Evolutionary conservation across 179 eudicot species (phyloP).

Genomic region (Corrigiola litoralis): DNA sequence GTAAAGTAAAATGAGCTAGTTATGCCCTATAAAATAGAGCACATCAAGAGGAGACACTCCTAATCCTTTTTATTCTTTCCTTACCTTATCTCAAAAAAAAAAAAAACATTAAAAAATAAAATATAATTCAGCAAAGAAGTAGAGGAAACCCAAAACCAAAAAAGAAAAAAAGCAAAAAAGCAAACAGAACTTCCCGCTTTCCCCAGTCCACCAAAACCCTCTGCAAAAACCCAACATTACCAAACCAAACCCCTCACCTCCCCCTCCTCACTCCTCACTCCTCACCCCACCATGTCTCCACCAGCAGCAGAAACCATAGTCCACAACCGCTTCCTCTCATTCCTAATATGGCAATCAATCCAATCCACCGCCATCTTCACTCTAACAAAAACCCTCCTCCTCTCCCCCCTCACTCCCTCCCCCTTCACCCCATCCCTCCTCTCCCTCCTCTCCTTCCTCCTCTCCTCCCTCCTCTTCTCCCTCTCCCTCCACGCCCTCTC

Average conservation of each 20-base stretch:
- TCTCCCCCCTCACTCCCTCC: conserved; percentile 35
- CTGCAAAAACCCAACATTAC: neutral
- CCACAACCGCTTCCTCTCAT: conserved; percentile 56
- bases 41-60: too few relatives aligned
- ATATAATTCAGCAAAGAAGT: too few relatives aligned
- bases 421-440: conserved; percentile 25
- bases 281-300: conserved; percentile 1
- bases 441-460: conserved; percentile 19
- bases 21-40: too few relatives aligned
- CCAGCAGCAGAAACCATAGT: conserved; percentile 14
- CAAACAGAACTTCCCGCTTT: neutral
- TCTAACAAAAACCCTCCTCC: conserved; percentile 36
- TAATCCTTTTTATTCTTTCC: too few relatives aligned
- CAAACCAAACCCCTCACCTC: neutral
- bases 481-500: conserved; percentile 22
- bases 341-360: conserved; percentile 70
- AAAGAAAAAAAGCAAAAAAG: too few relatives aligned
- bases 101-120: too few relatives aligned
- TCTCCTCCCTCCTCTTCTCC: conserved; percentile 31
- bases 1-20: too few relatives aligned
- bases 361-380: conserved; percentile 39
- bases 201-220: neutral
- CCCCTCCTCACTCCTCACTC: neutral
- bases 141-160: too few relatives aligned
- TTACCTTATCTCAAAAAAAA: too few relatives aligned